Evolutionary conservation across 2,329 filamentous ascomycete genomes (phyloP).

Genomic region (Trichophyton equinum): DNA sequence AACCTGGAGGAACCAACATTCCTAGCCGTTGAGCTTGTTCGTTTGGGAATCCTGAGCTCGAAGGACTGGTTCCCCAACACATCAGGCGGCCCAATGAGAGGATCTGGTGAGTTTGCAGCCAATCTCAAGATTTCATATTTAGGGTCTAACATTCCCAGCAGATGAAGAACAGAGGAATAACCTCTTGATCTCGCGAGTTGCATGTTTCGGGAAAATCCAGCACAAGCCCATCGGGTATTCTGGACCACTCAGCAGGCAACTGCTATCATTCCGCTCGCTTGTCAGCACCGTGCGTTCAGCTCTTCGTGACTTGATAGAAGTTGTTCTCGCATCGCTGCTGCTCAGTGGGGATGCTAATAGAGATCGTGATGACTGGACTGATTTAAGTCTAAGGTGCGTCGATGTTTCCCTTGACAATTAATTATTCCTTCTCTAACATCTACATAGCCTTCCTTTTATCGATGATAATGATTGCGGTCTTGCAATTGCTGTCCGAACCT

Average conservation of each 20-base stretch:
- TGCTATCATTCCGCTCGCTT: constrained; percentile 75
- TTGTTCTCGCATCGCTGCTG: constrained; percentile 66
- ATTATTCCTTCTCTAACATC: constrained; percentile 8
- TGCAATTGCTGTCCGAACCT: constrained; percentile 38
- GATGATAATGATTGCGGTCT: constrained; percentile 36
- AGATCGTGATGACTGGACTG: constrained; percentile 51
- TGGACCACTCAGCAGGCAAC: constrained; percentile 78
- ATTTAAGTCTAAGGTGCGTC: constrained; percentile 59
- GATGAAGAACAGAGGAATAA: constrained; percentile 67
- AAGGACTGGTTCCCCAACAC: constrained; percentile 50
- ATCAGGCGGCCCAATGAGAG: constrained; percentile 47
- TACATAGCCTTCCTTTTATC: constrained; percentile 31
- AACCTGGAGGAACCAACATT: constrained; percentile 66
- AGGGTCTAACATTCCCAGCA: constrained; percentile 16
- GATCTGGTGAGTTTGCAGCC: constrained; percentile 31
- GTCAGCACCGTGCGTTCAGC: constrained; percentile 65
- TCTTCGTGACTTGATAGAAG: constrained; percentile 73
- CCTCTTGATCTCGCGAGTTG: constrained; percentile 73
- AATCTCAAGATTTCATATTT: not conserved
- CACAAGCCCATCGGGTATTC: constrained; percentile 86
- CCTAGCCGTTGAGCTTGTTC: constrained; percentile 72
- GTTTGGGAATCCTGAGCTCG: constrained; percentile 63
- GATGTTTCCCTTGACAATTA: constrained; percentile 1
- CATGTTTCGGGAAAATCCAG: constrained; percentile 66
- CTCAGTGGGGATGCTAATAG: constrained; percentile 67